Evolutionary conservation across 768 basidiomycete species (phyloP).

Genomic region (Artomyces pyxidatus): DNA sequence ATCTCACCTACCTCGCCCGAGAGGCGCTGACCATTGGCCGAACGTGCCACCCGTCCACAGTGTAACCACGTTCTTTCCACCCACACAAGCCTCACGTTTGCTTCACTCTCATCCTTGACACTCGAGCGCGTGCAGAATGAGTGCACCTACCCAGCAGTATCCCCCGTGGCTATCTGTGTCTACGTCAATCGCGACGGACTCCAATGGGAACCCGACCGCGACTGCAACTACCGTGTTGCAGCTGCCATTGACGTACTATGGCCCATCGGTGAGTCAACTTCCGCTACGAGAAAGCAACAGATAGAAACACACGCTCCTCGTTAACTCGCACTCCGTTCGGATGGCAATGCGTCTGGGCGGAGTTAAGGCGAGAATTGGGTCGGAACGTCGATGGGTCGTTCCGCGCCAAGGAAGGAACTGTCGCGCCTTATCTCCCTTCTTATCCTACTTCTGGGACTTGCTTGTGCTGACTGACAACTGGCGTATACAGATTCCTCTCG

Average conservation of each 20-base stretch:
- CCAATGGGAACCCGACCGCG: slow-evolving; percentile 42
- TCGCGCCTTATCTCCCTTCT: not conserved
- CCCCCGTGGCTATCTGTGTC: slow-evolving; percentile 67
- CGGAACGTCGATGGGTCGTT: not conserved
- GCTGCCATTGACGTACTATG: slow-evolving; percentile 74
- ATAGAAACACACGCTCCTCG: not conserved
- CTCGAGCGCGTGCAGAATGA: slow-evolving; percentile 29
- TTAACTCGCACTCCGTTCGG: too few relatives aligned
- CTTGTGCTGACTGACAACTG: not conserved
- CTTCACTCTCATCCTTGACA: slow-evolving; percentile 9
- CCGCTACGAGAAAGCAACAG: not conserved
- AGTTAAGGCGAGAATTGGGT: not conserved
- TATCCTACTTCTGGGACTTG: not conserved
- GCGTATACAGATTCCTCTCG: slow-evolving; percentile 58
- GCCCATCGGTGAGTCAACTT: slow-evolving; percentile 60
- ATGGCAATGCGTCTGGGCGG: too few relatives aligned
- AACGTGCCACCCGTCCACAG: not conserved
- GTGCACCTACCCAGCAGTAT: slow-evolving; percentile 54
- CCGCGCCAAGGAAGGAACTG: not conserved
- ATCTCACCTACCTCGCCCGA: not conserved
- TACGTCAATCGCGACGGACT: slow-evolving; percentile 44
- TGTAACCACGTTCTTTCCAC: slow-evolving; percentile 11
- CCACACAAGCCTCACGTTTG: slow-evolving; percentile 7
- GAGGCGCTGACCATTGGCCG: not conserved
- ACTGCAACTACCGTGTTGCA: slow-evolving; percentile 51